These are phyloP conservation scores for Adansonia gregorii DNA, from an alignment of 441 rosid species.

Conservation along the genomic window DNA sequence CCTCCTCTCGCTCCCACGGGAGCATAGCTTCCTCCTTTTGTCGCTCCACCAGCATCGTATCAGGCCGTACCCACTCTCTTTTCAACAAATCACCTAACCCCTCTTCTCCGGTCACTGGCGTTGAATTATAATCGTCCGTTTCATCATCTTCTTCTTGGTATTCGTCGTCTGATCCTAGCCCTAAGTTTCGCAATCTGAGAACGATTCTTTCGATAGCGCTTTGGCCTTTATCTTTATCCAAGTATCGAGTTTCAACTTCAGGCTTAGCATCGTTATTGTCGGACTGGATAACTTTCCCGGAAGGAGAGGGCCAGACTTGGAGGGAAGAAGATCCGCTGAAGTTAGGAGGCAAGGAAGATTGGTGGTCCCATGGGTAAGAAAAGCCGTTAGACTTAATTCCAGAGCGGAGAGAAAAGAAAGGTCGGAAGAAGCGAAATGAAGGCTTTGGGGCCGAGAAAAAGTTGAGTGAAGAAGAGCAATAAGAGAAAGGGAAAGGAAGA, in stretches of 20 bases:
- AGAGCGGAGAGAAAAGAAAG: constrained; percentile 52
- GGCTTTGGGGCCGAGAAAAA: constrained; percentile 43
- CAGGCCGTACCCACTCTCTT: constrained; percentile 91
- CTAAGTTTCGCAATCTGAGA: constrained; percentile 70
- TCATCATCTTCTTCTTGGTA: neutral
- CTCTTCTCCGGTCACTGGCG: constrained; percentile 8
- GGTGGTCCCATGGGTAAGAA: constrained; percentile 34
- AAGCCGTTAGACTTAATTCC: constrained; percentile 22
- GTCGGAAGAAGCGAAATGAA: constrained; percentile 41
- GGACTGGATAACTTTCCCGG: constrained; percentile 22
- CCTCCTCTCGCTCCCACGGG: neutral
- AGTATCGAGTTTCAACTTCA: constrained; percentile 32
- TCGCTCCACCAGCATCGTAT: constrained; percentile 39
- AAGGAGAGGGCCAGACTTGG: constrained; percentile 47
- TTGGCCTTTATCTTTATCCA: constrained; percentile 45
- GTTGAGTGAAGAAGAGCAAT: constrained; percentile 43
- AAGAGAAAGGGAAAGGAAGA: constrained; percentile 39
- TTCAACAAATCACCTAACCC: constrained; percentile 69
- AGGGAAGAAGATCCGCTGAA: constrained; percentile 62
- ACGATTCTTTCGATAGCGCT: constrained; percentile 82
- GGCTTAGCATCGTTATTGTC: constrained; percentile 22
- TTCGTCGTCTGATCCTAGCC: constrained; percentile 15
- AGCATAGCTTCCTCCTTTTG: neutral
- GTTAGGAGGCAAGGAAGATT: constrained; percentile 33
- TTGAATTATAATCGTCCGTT: neutral